phyloP scores from a whole-genome alignment of 2,329 filamentous ascomycete genomes.

The Colletotrichum coccodes region DNA sequence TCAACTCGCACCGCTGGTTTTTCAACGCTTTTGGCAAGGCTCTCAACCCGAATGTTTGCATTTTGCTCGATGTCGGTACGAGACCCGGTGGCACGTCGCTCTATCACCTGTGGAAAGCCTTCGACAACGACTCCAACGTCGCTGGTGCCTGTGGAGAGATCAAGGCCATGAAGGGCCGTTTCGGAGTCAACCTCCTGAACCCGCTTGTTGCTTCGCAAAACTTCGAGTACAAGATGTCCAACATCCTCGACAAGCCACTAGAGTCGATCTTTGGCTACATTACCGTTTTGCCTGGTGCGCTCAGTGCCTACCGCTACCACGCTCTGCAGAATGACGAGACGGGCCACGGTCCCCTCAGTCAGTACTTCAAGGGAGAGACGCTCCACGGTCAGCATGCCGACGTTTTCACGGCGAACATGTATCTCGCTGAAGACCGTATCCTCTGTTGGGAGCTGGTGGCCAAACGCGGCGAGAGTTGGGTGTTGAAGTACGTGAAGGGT shows the following conservation, averaged over 20 bases:
- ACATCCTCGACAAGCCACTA: slow-evolving; percentile 96
- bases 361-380: slow-evolving; percentile 99
- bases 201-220: slow-evolving; percentile 97
- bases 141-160: slow-evolving; percentile 98
- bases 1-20: slow-evolving; percentile 99
- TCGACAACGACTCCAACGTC: slow-evolving; percentile 97
- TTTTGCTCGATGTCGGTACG: slow-evolving; percentile 95
- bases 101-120: slow-evolving; percentile 99
- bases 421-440: slow-evolving; percentile 89
- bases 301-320: slow-evolving; percentile 95
- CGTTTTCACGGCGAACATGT: slow-evolving; percentile 98
- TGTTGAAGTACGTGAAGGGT: slow-evolving; percentile 96
- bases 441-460: slow-evolving; percentile 95
- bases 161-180: slow-evolving; percentile 93
- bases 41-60: slow-evolving; percentile 95
- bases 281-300: slow-evolving; percentile 92
- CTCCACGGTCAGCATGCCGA: slow-evolving; percentile 95
- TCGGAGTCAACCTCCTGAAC: slow-evolving; percentile 85
- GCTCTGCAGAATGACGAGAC: slow-evolving; percentile 97
- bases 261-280: slow-evolving; percentile 99
- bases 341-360: slow-evolving; percentile 92
- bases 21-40: slow-evolving; percentile 97
- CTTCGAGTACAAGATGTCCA: slow-evolving; percentile 99
- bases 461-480: slow-evolving; percentile 94
- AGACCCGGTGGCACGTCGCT: slow-evolving; percentile 88